Evolutionary conservation across 768 basidiomycete genomes (phyloP).

Genomic region (Lentinus tigrinus): DNA sequence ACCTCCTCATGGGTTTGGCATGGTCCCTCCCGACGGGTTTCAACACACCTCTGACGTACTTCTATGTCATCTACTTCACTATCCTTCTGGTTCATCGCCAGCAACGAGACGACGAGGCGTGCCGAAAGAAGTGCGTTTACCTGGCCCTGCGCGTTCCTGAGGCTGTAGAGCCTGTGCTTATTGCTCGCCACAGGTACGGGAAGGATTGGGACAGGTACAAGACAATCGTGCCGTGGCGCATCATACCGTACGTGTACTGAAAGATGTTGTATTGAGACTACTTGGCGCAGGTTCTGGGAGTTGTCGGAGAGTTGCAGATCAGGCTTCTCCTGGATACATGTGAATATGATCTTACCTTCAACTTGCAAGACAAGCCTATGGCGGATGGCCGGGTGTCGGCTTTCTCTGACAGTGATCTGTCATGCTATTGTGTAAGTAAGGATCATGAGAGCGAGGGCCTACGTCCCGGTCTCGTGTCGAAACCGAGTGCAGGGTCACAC

Average conservation of each 20-base stretch:
- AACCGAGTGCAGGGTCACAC: too few species aligned
- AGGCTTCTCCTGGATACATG: too few species aligned
- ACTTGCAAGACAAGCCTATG: too few species aligned
- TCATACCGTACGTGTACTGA: constrained; percentile 82
- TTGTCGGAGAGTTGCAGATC: too few species aligned
- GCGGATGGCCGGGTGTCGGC: too few species aligned
- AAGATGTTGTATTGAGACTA: background rate
- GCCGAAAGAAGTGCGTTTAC: constrained; percentile 72
- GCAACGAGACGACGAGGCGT: constrained; percentile 87
- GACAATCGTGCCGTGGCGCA: constrained; percentile 79
- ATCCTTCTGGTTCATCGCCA: constrained; percentile 90
- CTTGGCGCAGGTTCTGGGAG: too few species aligned
- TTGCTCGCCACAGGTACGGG: constrained; percentile 62
- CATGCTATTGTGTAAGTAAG: too few species aligned
- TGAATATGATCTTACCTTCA: too few species aligned
- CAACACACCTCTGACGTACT: constrained; percentile 91
- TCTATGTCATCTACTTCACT: constrained; percentile 87
- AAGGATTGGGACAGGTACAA: constrained; percentile 93
- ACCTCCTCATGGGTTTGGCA: constrained; percentile 84
- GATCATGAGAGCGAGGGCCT: too few species aligned
- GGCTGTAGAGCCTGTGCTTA: background rate
- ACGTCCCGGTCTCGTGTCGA: too few species aligned
- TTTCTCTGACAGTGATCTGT: too few species aligned
- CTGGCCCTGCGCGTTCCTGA: background rate
- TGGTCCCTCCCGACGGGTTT: constrained; percentile 96